Percentiles rank a stretch among this genome's conserved stretches.
Evolutionary conservation across 495 filamentous ascomycete genomes (phyloP).

Genomic region (Alectoria sarmentosa): DNA sequence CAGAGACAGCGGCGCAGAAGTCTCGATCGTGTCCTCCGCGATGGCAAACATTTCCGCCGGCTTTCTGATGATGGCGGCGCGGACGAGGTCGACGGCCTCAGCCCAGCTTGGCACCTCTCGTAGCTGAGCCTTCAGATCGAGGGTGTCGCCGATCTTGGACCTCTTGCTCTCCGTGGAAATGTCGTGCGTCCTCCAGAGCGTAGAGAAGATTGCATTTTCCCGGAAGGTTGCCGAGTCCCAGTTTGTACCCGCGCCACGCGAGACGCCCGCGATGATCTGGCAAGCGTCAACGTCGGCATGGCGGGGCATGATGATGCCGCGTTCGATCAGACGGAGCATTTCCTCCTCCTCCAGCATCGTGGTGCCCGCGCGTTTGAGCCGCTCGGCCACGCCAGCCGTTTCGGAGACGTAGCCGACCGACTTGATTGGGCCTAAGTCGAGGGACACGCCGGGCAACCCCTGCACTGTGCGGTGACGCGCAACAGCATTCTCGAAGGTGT

Average conservation of each 20-base stretch:
- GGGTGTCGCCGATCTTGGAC: too few relatives aligned
- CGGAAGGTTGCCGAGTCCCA: slow-evolving; percentile 11
- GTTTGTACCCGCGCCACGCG: neutral
- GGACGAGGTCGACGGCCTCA: neutral
- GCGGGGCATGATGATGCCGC: slow-evolving; percentile 1
- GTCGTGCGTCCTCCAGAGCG: too few relatives aligned
- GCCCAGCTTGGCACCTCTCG: slow-evolving; percentile 2
- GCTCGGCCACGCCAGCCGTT: slow-evolving; percentile 14
- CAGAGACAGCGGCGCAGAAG: slow-evolving; percentile 24
- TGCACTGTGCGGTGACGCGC: neutral
- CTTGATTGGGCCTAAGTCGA: slow-evolving; percentile 28
- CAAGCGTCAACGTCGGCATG: neutral
- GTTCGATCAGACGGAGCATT: slow-evolving; percentile 3
- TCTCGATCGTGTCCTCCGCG: slow-evolving; percentile 5
- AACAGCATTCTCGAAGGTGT: slow-evolving; percentile 28
- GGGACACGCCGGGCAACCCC: slow-evolving; percentile 22
- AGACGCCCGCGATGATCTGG: slow-evolving; percentile 7
- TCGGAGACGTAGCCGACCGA: slow-evolving; percentile 26
- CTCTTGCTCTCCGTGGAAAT: too few relatives aligned
- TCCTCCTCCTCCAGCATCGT: slow-evolving; percentile 1
- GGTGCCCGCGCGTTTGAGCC: slow-evolving; percentile 4
- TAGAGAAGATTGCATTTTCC: neutral
- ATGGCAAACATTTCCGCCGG: slow-evolving; percentile 3
- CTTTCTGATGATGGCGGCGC: slow-evolving; percentile 4
- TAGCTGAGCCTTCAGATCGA: slow-evolving; percentile 1